Evolutionary conservation across 1,139 yeast genomes (phyloP), one percentile per base, ranked within the genome.

Genomic region (Suhomyces panamericanus): DNA sequence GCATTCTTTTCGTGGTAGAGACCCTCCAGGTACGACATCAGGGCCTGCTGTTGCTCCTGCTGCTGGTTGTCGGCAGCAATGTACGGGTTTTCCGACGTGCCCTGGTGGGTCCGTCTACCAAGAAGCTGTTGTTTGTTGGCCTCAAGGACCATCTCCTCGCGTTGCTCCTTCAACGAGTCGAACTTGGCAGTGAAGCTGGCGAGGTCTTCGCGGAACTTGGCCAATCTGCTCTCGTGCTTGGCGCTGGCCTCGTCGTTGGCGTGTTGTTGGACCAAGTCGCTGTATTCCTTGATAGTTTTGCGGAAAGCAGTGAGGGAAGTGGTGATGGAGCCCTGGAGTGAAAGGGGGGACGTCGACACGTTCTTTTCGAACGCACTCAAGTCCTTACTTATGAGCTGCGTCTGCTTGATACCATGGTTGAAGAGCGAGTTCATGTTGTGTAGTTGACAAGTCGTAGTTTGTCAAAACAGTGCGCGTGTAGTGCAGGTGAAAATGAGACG

Each of bases 361-460:
- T 85, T 80, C 47, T 75, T 70, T 52, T 88, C 93, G 54, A 91
- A 85, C 46, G 73, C 66, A 15, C 78, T 73, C 42, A 91, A 65
- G 56, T 90, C 96, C 51, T 78, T 79, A 49, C 82, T 78, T 44
- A 91, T 67, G 33, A 83, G 75, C 57, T 82, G 88, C 33, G 90
- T 81, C 66, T 90, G 96, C 63, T 88, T 89, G 49, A 87, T 75
- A 9, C 96, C 96, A 64, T 88, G 96, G 66, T 88, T 91, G 66
- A 86, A 89, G 43, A 90, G 71, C 26, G 96, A 83, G 66, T 89
- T 89, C 96, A 62, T 62, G 39, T 16, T 36, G 35, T 35, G 38
- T 7, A 16, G 20, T 39, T 29, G 35, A n/a, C 30, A 24, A 15
- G 32, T 20, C 22, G 15, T 22, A 38, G 29, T 20, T 13, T 14